A percentile compares a stretch with the other conserved stretches of the same genome.
These are phyloP conservation scores for Chaetomiaceae sp. DNA, from an alignment of 2,329 filamentous ascomycete species.

Conservation along the genomic window DNA sequence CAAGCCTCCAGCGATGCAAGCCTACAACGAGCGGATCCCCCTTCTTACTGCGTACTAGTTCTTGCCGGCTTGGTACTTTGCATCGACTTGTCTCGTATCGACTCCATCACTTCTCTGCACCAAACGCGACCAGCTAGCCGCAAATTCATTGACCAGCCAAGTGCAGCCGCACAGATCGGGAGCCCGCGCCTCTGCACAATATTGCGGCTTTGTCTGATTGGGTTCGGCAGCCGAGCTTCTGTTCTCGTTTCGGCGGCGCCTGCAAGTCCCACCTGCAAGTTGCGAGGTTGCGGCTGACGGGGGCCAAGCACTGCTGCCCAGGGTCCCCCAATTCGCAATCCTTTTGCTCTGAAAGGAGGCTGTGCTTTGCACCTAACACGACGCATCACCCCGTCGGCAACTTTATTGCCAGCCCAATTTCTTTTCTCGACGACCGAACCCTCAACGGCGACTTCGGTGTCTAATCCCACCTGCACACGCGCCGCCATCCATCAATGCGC, in stretches of 20 bases:
- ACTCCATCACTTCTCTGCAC: not conserved
- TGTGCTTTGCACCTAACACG: conserved; percentile 19
- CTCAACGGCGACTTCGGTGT: not conserved
- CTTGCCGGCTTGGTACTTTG: not conserved
- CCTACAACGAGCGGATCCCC: not conserved
- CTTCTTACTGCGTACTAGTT: too few relatives aligned
- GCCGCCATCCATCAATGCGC: conserved; percentile 9
- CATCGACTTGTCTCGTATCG: conserved; percentile 2
- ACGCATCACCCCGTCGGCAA: not conserved
- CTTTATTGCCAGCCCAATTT: not conserved
- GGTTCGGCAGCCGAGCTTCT: not conserved
- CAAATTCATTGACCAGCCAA: not conserved
- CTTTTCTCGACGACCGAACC: not conserved
- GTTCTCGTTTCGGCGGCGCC: not conserved
- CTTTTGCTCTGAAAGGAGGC: conserved; percentile 21
- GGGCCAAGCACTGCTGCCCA: not conserved
- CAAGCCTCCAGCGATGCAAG: not conserved
- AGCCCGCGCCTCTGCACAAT: not conserved
- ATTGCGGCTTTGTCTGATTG: not conserved
- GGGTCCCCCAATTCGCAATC: conserved; percentile 10
- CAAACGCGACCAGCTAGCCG: not conserved
- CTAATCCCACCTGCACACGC: not conserved
- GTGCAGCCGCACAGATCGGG: too few relatives aligned
- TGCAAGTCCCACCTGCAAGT: not conserved
- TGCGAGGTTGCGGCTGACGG: conserved; percentile 13